These are phyloP conservation scores for Litchi chinensis DNA, from an alignment of 345 rosid genomes.

Conservation along the genomic window DNA sequence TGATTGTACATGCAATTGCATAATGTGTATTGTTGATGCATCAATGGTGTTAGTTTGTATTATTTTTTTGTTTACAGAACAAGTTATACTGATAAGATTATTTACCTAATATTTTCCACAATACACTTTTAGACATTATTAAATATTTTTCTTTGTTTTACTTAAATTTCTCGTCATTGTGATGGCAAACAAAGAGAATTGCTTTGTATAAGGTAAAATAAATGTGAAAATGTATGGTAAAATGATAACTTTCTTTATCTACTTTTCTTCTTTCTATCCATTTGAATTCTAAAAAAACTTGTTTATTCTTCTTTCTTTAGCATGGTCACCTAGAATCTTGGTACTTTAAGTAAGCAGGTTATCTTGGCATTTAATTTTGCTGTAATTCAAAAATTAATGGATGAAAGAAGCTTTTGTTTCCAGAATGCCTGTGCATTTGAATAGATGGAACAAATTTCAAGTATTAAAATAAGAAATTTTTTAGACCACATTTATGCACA, in stretches of 20 bases:
- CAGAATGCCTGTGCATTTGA: background rate
- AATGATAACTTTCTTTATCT: background rate
- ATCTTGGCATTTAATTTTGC: too few relatives aligned
- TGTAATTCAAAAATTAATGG: slow-evolving; percentile 7
- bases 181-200: too few relatives aligned
- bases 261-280: background rate
- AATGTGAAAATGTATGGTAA: slow-evolving; percentile 1
- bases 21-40: too few relatives aligned
- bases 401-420: slow-evolving; percentile 17
- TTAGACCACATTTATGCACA: too few relatives aligned
- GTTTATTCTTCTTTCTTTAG: background rate
- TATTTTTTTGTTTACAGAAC: too few relatives aligned
- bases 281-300: background rate
- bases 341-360: background rate
- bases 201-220: background rate
- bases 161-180: background rate
- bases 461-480: too few relatives aligned
- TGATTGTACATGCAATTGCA: too few relatives aligned
- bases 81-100: background rate
- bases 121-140: background rate
- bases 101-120: background rate
- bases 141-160: background rate
- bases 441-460: too few relatives aligned
- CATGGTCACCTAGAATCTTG: background rate
- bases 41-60: too few relatives aligned